These are phyloP conservation scores for Phytophthora citricola DNA, from an alignment of 352 stramenopile species.

Conservation along the genomic window DNA sequence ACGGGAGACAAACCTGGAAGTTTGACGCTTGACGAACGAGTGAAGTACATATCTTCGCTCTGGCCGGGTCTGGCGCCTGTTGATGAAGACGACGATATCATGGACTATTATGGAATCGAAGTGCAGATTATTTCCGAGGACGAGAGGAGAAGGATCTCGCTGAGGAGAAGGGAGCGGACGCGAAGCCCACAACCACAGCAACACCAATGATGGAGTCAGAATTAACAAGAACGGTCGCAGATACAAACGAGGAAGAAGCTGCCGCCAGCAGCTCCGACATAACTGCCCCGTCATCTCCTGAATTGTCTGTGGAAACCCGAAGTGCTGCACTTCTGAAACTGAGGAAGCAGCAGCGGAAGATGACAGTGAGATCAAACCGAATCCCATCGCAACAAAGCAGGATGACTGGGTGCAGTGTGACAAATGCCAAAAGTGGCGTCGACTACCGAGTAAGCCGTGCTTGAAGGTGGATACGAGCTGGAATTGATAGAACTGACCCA, in stretches of 20 bases:
- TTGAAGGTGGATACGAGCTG: background rate
- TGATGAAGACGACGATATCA: conserved; percentile 73
- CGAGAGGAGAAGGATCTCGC: conserved; percentile 52
- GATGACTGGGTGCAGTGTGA: conserved; percentile 89
- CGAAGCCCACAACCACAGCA: background rate
- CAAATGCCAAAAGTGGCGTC: conserved; percentile 87
- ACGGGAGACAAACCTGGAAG: conserved; percentile 47
- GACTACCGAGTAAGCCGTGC: conserved; percentile 67
- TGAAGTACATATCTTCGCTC: conserved; percentile 73
- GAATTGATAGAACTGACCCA: background rate
- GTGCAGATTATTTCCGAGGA: conserved; percentile 78
- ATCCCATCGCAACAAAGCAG: conserved; percentile 70
- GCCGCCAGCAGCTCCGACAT: conserved; percentile 23
- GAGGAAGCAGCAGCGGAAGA: conserved; percentile 52
- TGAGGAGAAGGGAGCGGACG: conserved; percentile 12
- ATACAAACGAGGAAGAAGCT: conserved; percentile 25
- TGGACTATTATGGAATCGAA: conserved; percentile 82
- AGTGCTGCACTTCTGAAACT: conserved; percentile 59
- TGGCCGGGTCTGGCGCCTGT: conserved; percentile 71
- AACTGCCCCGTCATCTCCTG: conserved; percentile 25
- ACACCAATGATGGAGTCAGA: background rate
- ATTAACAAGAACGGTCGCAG: background rate
- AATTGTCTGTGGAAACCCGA: conserved; percentile 61
- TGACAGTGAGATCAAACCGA: conserved; percentile 51
- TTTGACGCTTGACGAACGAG: conserved; percentile 62